phyloP scores from a whole-genome alignment of 371 early-diverging fungal species.

The Lichtheimia ornata region DNA sequence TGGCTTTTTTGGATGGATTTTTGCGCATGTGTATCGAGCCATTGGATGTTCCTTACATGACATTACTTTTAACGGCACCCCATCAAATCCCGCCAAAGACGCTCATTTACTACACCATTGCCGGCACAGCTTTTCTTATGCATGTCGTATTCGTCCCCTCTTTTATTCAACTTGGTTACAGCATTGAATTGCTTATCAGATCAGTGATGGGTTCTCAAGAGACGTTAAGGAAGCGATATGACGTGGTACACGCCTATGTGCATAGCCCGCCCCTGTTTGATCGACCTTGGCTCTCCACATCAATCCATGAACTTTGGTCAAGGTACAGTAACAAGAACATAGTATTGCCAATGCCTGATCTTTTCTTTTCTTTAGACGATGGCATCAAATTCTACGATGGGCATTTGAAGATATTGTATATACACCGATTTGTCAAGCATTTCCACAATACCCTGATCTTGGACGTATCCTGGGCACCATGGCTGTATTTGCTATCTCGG shows the following conservation, averaged over 20 bases:
- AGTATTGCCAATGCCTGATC: conserved; percentile 3
- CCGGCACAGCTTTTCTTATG: conserved; percentile 25
- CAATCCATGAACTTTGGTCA: conserved; percentile 34
- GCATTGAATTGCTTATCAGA: conserved; percentile 3
- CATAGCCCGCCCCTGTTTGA: conserved; percentile 29
- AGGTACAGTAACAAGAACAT: background rate
- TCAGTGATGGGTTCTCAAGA: conserved; percentile 4
- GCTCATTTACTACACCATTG: conserved; percentile 19
- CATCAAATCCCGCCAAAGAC: background rate
- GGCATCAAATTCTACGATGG: conserved; percentile 41
- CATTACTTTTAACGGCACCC: background rate
- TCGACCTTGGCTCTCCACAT: conserved; percentile 30
- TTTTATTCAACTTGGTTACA: conserved; percentile 16
- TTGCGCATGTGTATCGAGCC: conserved; percentile 27
- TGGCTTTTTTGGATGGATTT: conserved; percentile 29
- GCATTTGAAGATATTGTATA: conserved; percentile 32
- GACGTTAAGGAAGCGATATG: background rate
- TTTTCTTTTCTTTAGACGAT: conserved; percentile 27
- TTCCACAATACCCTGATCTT: conserved; percentile 3
- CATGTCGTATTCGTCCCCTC: conserved; percentile 29
- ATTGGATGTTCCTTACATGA: conserved; percentile 9
- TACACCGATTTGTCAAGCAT: conserved; percentile 21
- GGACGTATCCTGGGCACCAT: conserved; percentile 27
- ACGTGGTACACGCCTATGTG: conserved; percentile 13
- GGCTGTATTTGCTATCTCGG: conserved; percentile 34